Percentiles rank a stretch among this genome's conserved stretches.
Evolutionary conservation across 352 stramenopile species (phyloP).

Genomic region (Phytophthora hibernalis): DNA sequence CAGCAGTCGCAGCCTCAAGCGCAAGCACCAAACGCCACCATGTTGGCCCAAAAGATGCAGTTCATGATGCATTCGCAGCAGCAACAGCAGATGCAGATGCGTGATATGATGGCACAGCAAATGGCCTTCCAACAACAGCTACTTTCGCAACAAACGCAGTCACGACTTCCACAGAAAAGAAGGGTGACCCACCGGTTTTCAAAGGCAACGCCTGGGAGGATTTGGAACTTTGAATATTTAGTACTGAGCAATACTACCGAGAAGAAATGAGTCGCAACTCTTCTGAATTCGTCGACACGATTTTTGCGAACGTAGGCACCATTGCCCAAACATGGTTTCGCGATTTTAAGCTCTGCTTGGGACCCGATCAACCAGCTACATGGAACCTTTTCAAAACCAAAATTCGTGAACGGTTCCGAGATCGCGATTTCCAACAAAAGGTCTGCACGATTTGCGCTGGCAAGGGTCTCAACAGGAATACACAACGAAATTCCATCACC

Average conservation of each 20-base stretch:
- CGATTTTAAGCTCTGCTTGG: not conserved
- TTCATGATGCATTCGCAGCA: not conserved
- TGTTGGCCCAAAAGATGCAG: not conserved
- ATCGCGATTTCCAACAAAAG: slow-evolving; percentile 11
- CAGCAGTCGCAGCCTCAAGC: too few relatives aligned
- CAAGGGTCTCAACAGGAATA: slow-evolving; percentile 2
- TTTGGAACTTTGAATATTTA: not conserved
- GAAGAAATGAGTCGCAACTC: not conserved
- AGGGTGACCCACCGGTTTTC: not conserved
- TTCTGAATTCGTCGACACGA: not conserved
- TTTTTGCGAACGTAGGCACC: slow-evolving; percentile 2
- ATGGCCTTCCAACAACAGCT: not conserved
- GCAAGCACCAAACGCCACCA: not conserved
- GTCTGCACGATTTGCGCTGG: slow-evolving; percentile 4
- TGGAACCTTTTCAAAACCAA: slow-evolving; percentile 10
- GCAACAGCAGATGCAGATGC: not conserved
- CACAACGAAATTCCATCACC: slow-evolving; percentile 7
- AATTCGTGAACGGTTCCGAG: slow-evolving; percentile 5
- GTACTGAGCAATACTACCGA: not conserved
- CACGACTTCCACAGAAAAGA: not conserved
- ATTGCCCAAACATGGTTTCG: slow-evolving; percentile 11
- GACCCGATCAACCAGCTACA: slow-evolving; percentile 1
- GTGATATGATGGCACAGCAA: not conserved
- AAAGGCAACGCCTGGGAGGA: not conserved
- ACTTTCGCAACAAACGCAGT: not conserved